Evolutionary conservation across 1,284 basidiomycete genomes (phyloP).

Genomic region (Ganoderma boninense): DNA sequence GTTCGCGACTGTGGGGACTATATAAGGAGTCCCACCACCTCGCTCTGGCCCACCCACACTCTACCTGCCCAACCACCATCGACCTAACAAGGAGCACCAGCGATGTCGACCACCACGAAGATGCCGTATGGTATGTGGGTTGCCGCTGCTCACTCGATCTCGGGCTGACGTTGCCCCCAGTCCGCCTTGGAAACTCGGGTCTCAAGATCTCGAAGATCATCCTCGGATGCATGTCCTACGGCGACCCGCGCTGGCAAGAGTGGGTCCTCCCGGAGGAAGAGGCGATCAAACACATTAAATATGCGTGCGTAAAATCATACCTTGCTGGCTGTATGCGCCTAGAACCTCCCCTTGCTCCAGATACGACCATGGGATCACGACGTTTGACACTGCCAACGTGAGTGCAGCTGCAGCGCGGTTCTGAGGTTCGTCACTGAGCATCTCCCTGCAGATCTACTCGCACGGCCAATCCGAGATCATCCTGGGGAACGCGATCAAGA

Average conservation of each 20-base stretch:
- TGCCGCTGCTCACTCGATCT: neutral
- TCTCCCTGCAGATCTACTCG: constrained; percentile 36
- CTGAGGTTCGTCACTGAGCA: neutral
- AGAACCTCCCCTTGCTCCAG: constrained; percentile 6
- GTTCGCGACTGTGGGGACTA: too few species aligned
- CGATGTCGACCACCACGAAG: neutral
- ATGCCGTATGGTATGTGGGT: constrained; percentile 13
- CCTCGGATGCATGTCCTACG: constrained; percentile 55
- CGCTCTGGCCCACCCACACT: neutral
- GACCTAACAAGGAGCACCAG: constrained; percentile 4
- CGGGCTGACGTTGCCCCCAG: constrained; percentile 29
- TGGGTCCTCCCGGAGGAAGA: constrained; percentile 54
- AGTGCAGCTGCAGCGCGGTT: neutral
- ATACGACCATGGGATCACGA: constrained; percentile 54
- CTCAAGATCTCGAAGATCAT: constrained; percentile 55
- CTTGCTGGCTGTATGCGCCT: neutral
- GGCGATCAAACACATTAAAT: constrained; percentile 48
- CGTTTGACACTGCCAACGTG: constrained; percentile 59
- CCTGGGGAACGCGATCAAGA: constrained; percentile 82
- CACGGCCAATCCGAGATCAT: constrained; percentile 77
- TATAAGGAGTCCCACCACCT: neutral
- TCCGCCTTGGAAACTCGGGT: constrained; percentile 54
- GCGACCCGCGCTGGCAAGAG: constrained; percentile 43
- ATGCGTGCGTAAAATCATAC: constrained; percentile 37
- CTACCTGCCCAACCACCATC: neutral